phyloP scores from a whole-genome alignment of 1,284 basidiomycete genomes.

The Tremellales sp. region DNA sequence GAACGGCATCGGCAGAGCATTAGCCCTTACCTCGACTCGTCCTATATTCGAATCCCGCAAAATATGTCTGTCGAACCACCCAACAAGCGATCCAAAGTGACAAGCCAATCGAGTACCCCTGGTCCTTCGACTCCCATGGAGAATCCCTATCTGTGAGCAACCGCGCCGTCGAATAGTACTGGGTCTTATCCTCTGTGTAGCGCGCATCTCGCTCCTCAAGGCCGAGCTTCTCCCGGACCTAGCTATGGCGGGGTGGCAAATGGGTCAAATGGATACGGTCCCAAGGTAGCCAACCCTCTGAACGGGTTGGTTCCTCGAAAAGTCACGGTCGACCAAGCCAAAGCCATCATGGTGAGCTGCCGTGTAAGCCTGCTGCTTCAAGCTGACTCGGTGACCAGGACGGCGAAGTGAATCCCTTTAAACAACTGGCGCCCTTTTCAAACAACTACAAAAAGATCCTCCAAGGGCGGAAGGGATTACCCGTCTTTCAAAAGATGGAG shows the following conservation, averaged over 20 bases:
- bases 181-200: constrained; percentile 10
- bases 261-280: constrained; percentile 12
- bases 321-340: constrained; percentile 69
- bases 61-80: too few species aligned
- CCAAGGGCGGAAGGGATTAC: constrained; percentile 76
- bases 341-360: constrained; percentile 62
- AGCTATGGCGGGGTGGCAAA: constrained; percentile 8
- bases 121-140: constrained; percentile 25
- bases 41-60: too few species aligned
- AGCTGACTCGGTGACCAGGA: constrained; percentile 53
- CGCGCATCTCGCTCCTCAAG: constrained; percentile 23
- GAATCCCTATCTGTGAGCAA: constrained; percentile 42
- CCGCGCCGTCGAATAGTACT: background rate
- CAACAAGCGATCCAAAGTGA: constrained; percentile 38
- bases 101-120: constrained; percentile 16
- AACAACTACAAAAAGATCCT: constrained; percentile 83
- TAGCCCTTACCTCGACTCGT: too few species aligned
- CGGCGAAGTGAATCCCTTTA: constrained; percentile 85
- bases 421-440: constrained; percentile 64
- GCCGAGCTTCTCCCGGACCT: constrained; percentile 9
- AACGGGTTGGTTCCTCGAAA: constrained; percentile 73
- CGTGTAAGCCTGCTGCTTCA: background rate
- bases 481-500: constrained; percentile 89
- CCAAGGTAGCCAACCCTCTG: constrained; percentile 54
- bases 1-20: too few species aligned